Evolutionary conservation across 2,329 filamentous ascomycete species (phyloP), one percentile per base, ranked within the genome.

Genomic region (Exophiala lecanii-corni): DNA sequence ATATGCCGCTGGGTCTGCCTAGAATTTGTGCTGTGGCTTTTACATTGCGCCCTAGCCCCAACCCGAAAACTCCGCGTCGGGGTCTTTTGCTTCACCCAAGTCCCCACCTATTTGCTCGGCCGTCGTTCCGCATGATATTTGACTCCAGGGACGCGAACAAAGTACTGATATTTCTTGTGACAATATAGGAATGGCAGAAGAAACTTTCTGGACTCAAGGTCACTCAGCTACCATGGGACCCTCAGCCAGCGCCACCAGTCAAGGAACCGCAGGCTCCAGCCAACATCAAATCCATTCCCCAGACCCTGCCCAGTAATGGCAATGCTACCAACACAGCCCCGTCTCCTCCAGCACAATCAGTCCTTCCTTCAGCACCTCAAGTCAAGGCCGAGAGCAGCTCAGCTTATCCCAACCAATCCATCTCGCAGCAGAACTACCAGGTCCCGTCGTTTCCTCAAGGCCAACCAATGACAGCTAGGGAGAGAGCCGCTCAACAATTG

Each of bases 161-260:
- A 7, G 12, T 7, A 12, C 23, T 25, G 21, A 34, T 23, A 7
- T 5, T 21, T 41, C 5, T 12, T 13, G 18, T 19, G 17, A 19
- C n/a, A 16, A 15, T 41, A 32, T 36, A 97, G 89, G 86, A 83
- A 69, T 98, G 92, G 92, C 89, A 97, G 73, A 76, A 82, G 58
- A 96, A 94, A 67, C 76, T 98, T 25, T 85, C 89, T 1, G 80
- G 81, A 55, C 81, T 94, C 54, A 81, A 84, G 54, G 84, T 97
- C 49, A 92, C 92, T 47, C 73, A 79, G 44, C 96, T 97, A 63
- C 91, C 92, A 9, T 98, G 92, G 92, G 92, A 98, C 62, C 91
- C 92, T 32, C 82, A 85, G 61, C 83, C 84, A 37, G 82, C 85
- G 39, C 76, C 78, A 39, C 7, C 12, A 12, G 63, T 62, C 51